Base-by-base conservation (phyloP, 1,139 yeast species). In the Kodamaea ohmeri region DNA sequence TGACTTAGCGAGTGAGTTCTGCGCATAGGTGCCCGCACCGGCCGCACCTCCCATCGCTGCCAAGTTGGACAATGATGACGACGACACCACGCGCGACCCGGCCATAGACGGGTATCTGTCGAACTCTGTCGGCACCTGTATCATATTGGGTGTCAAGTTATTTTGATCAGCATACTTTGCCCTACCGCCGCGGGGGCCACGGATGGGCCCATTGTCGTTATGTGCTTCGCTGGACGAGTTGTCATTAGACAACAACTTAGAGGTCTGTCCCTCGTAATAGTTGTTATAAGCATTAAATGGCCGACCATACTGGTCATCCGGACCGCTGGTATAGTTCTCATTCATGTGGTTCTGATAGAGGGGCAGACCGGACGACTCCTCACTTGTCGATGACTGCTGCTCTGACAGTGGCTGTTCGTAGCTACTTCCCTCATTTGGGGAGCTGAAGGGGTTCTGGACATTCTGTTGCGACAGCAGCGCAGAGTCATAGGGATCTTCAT, bases 81-180 rank as follows among this genome's bases (percentile, higher is more conserved):
- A 66, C 45, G 77, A 67, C 0, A 69, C 71, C 15, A 66, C 71
- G 44, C 78, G 59, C 18, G 78, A 68, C 7, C 76, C 75, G 5
- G 70, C 71, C 49, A 75, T 57, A 6, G 73, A 60, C 3, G 83
- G 83, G 48, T 78, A 78, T 49, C 83, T 63, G 51, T 78, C 83
- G 47, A 64, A 78, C 45, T 75, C 80, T 0, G 78, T 68, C 6
- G 83, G 81, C n/a, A 55, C 60, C 35, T 56, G 57, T 29, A 57
- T 54, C 40, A 52, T 52, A 37, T 48, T 49, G 30, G 49, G 32
- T 5, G 32, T 35, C 35, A 30, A 32, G 19, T 16, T 20, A 22
- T 26, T 20, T 14, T 19, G 13, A 17, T 38, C 29, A 20, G 12
- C 19, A 12, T 27, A 35, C 9, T 27, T 17, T 25, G 15, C 17